Evolutionary conservation across 257 asterid genomes (phyloP), one percentile per base, ranked within the genome.

Genomic region (Ajuga chamaepitys): DNA sequence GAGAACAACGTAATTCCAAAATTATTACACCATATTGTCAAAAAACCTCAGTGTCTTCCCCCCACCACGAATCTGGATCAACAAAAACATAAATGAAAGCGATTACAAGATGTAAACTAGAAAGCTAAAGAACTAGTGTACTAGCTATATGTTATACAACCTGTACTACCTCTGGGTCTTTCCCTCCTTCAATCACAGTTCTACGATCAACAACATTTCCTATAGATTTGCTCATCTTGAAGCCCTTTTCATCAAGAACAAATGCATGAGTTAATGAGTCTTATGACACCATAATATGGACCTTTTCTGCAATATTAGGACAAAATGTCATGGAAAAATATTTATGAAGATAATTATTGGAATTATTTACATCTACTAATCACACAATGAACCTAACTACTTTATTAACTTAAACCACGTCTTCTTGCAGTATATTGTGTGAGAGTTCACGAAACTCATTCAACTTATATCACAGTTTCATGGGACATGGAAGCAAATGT

Each of bases 211-310:
- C 95, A 72, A 93, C 97, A 75, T 93, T 93, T 65, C 99, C 99
- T 58, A 86, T 64, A 64, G 97, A 93, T 80, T 93, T 93, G 83
- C 99, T 93, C 99, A 93, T 93, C 85, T 93, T 93, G 57, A 87
- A 83, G 30, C 99, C 99, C 61, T 73, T 93, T 81, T 93, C 99
- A 61, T 93, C 99, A 58, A 93, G 83, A 51, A 89, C 99, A 78
- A 93, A 93, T 74, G 97, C 99, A 66, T 93, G 99, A 4, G 99
- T 93, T n/a, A n/a, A n/a, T n/a, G n/a, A n/a, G n/a, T n/a, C n/a
- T n/a, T 56, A 93, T 70, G 51, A 93, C 97, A 45, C 88, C 84
- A 50, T 58, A 79, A 76, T 93, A 93, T 14, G 99, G 99, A 63
- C 99, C 76, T 79, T 86, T 58, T 95, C 99, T 93, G 87, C 59